Conservation (phyloP, 2,329 filamentous ascomycete genomes). For the Colletotrichum orbiculare region DNA sequence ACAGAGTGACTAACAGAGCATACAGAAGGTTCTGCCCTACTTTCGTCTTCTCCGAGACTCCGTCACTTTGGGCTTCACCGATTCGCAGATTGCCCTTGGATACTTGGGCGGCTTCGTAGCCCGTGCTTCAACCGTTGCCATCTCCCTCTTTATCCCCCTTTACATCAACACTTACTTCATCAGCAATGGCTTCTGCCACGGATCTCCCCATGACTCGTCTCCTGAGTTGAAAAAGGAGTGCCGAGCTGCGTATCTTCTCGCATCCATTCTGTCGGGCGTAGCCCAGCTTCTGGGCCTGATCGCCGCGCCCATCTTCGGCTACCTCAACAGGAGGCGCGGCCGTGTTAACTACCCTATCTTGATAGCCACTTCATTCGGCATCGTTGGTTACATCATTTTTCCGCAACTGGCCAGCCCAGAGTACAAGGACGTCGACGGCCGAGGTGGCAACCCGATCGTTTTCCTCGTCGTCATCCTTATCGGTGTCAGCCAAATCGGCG, state of each 20-base stretch:
- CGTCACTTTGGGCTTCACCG: constrained; percentile 76
- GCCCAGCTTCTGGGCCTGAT: constrained; percentile 89
- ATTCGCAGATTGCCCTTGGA: constrained; percentile 83
- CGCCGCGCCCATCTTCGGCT: constrained; percentile 88
- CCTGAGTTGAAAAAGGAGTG: constrained; percentile 88
- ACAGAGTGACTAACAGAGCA: constrained; percentile 4
- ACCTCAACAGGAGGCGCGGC: constrained; percentile 75
- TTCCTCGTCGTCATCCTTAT: constrained; percentile 84
- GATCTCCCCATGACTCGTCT: constrained; percentile 70
- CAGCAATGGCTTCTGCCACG: constrained; percentile 80
- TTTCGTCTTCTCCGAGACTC: constrained; percentile 70
- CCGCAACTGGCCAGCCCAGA: constrained; percentile 83
- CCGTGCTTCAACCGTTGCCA: constrained; percentile 91
- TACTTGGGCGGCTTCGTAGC: constrained; percentile 97
- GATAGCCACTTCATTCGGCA: constrained; percentile 76
- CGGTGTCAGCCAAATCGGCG: constrained; percentile 93
- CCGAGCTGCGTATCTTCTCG: constrained; percentile 85
- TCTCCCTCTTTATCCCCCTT: constrained; percentile 93
- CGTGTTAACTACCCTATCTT: constrained; percentile 80
- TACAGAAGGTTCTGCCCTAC: constrained; percentile 62
- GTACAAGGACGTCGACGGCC: constrained; percentile 69
- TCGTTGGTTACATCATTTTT: constrained; percentile 82
- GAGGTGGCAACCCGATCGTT: constrained; percentile 75
- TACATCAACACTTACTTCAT: constrained; percentile 94
- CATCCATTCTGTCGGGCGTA: constrained; percentile 87